These are phyloP conservation scores for Sanghuangporus baumii DNA, from an alignment of 1,284 basidiomycete genomes.

Conservation along the genomic window DNA sequence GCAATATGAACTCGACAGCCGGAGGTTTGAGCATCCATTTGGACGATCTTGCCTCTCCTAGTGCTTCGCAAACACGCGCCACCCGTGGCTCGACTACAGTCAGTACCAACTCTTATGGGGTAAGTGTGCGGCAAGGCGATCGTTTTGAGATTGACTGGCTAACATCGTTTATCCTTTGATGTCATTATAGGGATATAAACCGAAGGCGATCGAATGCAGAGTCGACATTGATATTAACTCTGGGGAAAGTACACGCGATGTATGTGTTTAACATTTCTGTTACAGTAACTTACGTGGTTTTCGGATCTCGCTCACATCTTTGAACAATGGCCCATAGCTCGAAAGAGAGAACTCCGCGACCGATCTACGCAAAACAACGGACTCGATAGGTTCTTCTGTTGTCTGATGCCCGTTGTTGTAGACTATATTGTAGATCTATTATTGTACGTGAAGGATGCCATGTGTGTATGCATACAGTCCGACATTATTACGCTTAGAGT, in stretches of 20 bases:
- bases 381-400: neutral
- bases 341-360: neutral
- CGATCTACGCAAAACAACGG: neutral
- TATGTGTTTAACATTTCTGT: neutral
- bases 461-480: too few relatives aligned
- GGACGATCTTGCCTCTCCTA: neutral
- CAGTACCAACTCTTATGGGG: neutral
- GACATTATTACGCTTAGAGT: too few relatives aligned
- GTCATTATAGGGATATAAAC: neutral
- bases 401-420: neutral
- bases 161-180: neutral
- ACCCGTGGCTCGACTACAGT: neutral
- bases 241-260: neutral
- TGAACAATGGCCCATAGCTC: neutral
- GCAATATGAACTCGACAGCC: neutral
- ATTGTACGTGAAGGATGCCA: too few relatives aligned
- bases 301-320: neutral
- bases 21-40: neutral
- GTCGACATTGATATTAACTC: neutral
- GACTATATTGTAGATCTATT: too few relatives aligned
- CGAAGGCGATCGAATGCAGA: neutral
- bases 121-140: neutral
- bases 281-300: neutral
- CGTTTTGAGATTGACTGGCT: neutral
- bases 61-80: neutral